Evolutionary conservation across 805 yeast species (phyloP).

Genomic region (Ogataea glucozyma): DNA sequence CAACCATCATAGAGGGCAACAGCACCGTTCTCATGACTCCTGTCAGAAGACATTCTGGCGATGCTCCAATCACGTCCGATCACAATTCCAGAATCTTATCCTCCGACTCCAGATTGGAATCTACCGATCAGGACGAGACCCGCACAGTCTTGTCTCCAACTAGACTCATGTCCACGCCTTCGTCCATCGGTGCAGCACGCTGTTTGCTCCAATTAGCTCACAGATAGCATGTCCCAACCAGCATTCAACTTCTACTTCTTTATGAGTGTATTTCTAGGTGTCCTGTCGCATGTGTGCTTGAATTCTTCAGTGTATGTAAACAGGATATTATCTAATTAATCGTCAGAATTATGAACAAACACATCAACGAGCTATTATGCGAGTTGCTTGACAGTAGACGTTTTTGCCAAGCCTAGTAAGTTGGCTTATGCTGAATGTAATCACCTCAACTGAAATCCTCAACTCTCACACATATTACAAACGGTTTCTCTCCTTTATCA

Average conservation of each 20-base stretch:
- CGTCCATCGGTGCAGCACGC: constrained; percentile 50
- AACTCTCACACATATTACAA: too few relatives aligned
- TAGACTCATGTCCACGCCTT: constrained; percentile 44
- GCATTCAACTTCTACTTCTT: constrained; percentile 8
- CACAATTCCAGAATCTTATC: constrained; percentile 7
- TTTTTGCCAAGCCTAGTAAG: too few relatives aligned
- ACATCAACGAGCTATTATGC: too few relatives aligned
- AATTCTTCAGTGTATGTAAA: not conserved
- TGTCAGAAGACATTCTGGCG: constrained; percentile 11
- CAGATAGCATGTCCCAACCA: constrained; percentile 23
- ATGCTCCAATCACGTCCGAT: constrained; percentile 3
- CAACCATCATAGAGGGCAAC: constrained; percentile 18
- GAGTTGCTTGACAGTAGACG: too few relatives aligned
- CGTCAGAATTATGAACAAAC: too few relatives aligned
- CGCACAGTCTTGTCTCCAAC: constrained; percentile 40
- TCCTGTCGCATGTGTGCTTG: constrained; percentile 3
- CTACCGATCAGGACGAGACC: constrained; percentile 24
- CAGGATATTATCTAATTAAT: not conserved
- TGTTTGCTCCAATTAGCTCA: constrained; percentile 44
- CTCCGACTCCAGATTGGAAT: constrained; percentile 6
- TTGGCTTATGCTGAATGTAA: too few relatives aligned
- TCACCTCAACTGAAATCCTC: too few relatives aligned
- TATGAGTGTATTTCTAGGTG: constrained; percentile 14
- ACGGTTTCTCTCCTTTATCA: too few relatives aligned
- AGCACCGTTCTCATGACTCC: constrained; percentile 19